Evolutionary conservation across 2,329 filamentous ascomycete species (phyloP), one percentile per base, ranked within the genome.

Genomic region (Canariomyces notabilis): DNA sequence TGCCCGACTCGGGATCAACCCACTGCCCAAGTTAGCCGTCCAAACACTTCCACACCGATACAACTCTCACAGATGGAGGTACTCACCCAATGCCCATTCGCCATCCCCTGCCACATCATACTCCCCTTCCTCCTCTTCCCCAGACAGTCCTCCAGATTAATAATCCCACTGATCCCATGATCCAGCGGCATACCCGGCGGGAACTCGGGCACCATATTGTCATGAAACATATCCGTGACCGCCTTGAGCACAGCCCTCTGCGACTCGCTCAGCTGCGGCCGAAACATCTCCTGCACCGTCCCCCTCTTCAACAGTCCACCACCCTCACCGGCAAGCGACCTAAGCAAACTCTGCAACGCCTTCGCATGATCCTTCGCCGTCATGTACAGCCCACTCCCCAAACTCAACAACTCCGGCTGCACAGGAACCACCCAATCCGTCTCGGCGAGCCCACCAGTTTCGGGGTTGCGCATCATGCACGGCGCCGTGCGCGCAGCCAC

Each of bases 321-420:
- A 7, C 57, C 58, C 4, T 53, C 47, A 6, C 21, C 40, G 12
- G 44, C 40, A 21, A 26, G 34, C 9, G 53, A 42, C 23, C 36
- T 26, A 9, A 72, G 55, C 6, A 71, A 37, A 0, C 56, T 64
- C 6, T 53, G 55, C 21, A 71, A 51, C 12, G 69, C 61, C 34
- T 48, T 52, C 9, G 59, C 59, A 46, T 70, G 71, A 54, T 74
- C 70, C 7, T 48, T 46, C 1, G 67, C 64, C 18, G 67, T 72
- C 5, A 66, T 66, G 53, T 64, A 71, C 15, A 72, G 56, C 3
- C 71, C 72, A 50, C 65, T 64, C 45, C 70, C 67, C 5, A 71
- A 50, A 21, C 26, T 29, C 4, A 29, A 12, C 9, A 29, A 12
- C 4, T 4, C 26, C 9, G 26, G 26, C 4, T 29, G 4, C 26